A percentile compares a stretch with the other conserved stretches of the same genome.
phyloP scores from a whole-genome alignment of 2,329 filamentous ascomycete species.

The Nannizzia gypsea region DNA sequence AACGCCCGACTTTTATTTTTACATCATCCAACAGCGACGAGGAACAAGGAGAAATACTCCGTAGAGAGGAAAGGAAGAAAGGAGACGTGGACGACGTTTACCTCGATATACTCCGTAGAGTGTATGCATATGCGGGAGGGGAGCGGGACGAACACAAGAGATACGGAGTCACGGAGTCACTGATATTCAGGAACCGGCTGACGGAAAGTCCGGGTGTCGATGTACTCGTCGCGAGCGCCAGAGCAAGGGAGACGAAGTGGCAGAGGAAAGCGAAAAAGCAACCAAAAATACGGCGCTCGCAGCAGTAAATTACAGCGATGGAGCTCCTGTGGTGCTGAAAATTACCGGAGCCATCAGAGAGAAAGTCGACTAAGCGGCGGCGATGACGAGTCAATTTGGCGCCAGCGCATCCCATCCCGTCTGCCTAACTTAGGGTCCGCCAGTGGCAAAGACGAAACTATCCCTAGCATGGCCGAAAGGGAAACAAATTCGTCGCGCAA shows the following conservation, averaged over 20 bases:
- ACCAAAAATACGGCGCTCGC: background rate
- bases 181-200: background rate
- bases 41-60: background rate
- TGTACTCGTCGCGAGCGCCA: too few relatives aligned
- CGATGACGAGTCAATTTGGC: slow-evolving; percentile 3
- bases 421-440: background rate
- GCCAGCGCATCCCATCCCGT: background rate
- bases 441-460: slow-evolving; percentile 2
- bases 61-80: background rate
- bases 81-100: too few relatives aligned
- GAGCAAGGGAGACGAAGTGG: background rate
- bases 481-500: background rate
- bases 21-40: too few relatives aligned
- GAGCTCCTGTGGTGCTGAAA: background rate
- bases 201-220: background rate
- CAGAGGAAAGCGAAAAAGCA: background rate
- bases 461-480: background rate
- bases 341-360: background rate
- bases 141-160: too few relatives aligned
- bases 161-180: too few relatives aligned
- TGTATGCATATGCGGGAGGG: too few relatives aligned
- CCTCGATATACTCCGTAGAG: background rate
- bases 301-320: slow-evolving; percentile 1
- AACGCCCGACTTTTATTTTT: background rate
- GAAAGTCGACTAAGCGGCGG: background rate